phyloP scores from a whole-genome alignment of 1,284 basidiomycete genomes.

The Rhizopogon hawkerae region DNA sequence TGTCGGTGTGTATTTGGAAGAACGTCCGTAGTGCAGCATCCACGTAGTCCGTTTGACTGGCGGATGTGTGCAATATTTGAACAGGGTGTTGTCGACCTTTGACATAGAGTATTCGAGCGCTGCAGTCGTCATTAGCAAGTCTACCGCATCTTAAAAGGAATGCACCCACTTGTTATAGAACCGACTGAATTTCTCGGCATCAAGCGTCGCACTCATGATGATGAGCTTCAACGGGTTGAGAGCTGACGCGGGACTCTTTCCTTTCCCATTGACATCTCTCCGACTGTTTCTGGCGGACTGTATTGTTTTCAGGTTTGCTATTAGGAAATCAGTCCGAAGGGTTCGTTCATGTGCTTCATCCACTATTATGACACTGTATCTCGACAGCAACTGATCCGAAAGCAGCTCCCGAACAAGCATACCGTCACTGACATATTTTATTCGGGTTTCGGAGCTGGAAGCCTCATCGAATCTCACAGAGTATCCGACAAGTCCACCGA shows the following conservation, averaged over 20 bases:
- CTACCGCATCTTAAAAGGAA: not conserved
- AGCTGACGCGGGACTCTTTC: constrained; percentile 27
- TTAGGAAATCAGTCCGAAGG: constrained; percentile 88
- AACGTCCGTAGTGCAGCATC: constrained; percentile 87
- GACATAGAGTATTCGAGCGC: constrained; percentile 82
- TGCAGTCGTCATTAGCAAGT: constrained; percentile 36
- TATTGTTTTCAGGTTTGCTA: constrained; percentile 87
- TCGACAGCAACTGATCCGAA: constrained; percentile 66
- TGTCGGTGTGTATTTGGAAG: constrained; percentile 81
- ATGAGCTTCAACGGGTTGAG: constrained; percentile 75
- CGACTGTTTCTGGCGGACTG: constrained; percentile 56
- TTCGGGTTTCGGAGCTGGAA: constrained; percentile 59
- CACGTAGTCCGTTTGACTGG: constrained; percentile 77
- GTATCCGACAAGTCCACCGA: constrained; percentile 83
- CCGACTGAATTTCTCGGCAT: constrained; percentile 86
- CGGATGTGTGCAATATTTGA: constrained; percentile 63
- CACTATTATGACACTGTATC: constrained; percentile 86
- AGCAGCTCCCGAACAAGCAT: constrained; percentile 91
- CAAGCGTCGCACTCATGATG: constrained; percentile 96
- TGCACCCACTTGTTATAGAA: constrained; percentile 75
- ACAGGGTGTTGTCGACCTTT: constrained; percentile 94
- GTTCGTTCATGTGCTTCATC: constrained; percentile 98
- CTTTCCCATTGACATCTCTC: constrained; percentile 34
- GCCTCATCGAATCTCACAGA: constrained; percentile 93
- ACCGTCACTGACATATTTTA: constrained; percentile 96